Percentiles rank a stretch among this genome's conserved stretches.
Evolutionary conservation across 495 filamentous ascomycete species (phyloP).

Genomic region (Penicillium salamii): DNA sequence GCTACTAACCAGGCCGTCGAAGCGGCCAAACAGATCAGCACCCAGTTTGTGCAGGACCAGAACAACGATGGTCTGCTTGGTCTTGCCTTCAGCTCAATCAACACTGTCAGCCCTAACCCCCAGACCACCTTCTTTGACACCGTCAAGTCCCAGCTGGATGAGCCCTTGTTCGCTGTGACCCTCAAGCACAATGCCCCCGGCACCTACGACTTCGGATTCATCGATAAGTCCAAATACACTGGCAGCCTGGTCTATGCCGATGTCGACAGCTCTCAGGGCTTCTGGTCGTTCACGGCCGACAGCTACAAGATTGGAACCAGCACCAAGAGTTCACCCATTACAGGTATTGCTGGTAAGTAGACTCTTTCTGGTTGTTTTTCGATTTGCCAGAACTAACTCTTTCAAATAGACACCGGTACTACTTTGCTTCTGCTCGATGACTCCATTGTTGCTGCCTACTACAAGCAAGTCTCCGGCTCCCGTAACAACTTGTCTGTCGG

Average conservation of each 20-base stretch:
- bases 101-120: constrained; percentile 58
- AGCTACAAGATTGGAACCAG: constrained; percentile 58
- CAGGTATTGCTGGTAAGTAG: constrained; percentile 38
- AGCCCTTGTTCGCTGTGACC: constrained; percentile 66
- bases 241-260: constrained; percentile 58
- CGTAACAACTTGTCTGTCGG: constrained; percentile 45
- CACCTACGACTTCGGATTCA: constrained; percentile 72
- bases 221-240: constrained; percentile 61
- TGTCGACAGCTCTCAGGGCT: constrained; percentile 61
- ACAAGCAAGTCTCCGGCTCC: constrained; percentile 53
- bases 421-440: constrained; percentile 64
- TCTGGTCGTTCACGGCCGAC: constrained; percentile 66
- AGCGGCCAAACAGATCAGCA: constrained; percentile 59
- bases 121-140: constrained; percentile 76
- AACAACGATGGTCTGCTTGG: constrained; percentile 70
- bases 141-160: constrained; percentile 53
- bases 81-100: constrained; percentile 67
- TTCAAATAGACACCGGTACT: constrained; percentile 59
- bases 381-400: not conserved
- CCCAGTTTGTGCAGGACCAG: constrained; percentile 55
- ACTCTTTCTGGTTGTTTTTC: not conserved
- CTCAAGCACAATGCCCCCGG: constrained; percentile 64
- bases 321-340: constrained; percentile 25
- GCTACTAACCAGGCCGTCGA: constrained; percentile 67
- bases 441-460: constrained; percentile 61